Evolutionary conservation across 768 basidiomycete genomes (phyloP).

Genomic region (Paxillus rubicundulus): DNA sequence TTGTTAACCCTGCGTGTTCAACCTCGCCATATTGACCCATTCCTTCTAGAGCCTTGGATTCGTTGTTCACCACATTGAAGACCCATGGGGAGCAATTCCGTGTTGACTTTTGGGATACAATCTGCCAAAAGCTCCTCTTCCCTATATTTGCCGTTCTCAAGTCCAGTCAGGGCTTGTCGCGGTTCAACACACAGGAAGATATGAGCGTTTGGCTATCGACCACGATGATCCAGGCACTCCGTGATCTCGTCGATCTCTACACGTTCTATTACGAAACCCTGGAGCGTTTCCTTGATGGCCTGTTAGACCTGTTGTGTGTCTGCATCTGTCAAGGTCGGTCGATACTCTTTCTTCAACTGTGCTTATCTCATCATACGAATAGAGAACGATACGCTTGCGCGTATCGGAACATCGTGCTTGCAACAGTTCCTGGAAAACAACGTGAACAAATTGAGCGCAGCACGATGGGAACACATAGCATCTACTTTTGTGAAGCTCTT

Average conservation of each 20-base stretch:
- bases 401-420: constrained; percentile 96
- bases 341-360: neutral
- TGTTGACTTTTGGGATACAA: constrained; percentile 95
- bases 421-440: constrained; percentile 96
- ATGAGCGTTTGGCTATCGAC: constrained; percentile 99
- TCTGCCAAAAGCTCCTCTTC: constrained; percentile 94
- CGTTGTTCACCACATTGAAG: constrained; percentile 91
- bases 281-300: constrained; percentile 87
- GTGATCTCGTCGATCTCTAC: constrained; percentile 93
- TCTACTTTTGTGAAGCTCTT: constrained; percentile 95
- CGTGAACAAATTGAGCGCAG: constrained; percentile 76
- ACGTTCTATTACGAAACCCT: constrained; percentile 92
- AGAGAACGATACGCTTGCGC: constrained; percentile 98
- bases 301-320: constrained; percentile 88
- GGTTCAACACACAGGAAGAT: constrained; percentile 95
- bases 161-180: constrained; percentile 86
- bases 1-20: neutral
- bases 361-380: constrained; percentile 9
- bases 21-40: constrained; percentile 8
- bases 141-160: constrained; percentile 97
- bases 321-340: constrained; percentile 95
- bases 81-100: constrained; percentile 82
- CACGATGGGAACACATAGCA: constrained; percentile 89
- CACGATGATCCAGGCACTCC: constrained; percentile 96
- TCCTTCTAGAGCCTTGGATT: constrained; percentile 81